Evolutionary conservation across 345 rosid species (phyloP).

Genomic region (Carallia brachiata): DNA sequence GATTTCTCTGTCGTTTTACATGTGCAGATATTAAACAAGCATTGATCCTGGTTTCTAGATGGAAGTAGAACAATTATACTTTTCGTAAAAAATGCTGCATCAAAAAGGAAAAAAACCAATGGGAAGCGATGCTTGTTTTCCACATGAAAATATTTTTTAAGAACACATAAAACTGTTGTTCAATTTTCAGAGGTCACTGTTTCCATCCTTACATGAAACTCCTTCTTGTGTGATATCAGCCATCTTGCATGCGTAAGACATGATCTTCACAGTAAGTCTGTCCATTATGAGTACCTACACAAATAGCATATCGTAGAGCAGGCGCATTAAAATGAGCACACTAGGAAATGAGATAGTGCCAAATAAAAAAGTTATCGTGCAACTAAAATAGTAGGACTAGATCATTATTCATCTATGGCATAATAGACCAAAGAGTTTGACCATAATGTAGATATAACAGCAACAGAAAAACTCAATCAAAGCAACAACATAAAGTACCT

Average conservation of each 20-base stretch:
- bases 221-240: constrained; percentile 98
- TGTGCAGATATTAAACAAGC: neutral
- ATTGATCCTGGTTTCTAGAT: neutral
- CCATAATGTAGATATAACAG: neutral
- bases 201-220: constrained; percentile 79
- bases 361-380: neutral
- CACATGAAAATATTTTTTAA: neutral
- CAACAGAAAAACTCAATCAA: neutral
- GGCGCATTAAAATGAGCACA: neutral
- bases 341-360: neutral
- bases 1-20: neutral
- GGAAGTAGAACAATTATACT: neutral
- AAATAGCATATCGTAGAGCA: constrained; percentile 1
- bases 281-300: constrained; percentile 96
- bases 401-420: no score
- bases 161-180: neutral
- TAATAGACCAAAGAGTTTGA: neutral
- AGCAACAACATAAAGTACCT: constrained; percentile 45
- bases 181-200: constrained; percentile 9
- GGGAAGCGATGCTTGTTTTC: no score
- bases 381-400: neutral
- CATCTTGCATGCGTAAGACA: constrained; percentile 97
- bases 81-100: neutral
- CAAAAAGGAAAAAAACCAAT: neutral
- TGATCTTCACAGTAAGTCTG: constrained; percentile 87